Conservation (phyloP, 495 filamentous ascomycete genomes). For the Penicillium angulare region DNA sequence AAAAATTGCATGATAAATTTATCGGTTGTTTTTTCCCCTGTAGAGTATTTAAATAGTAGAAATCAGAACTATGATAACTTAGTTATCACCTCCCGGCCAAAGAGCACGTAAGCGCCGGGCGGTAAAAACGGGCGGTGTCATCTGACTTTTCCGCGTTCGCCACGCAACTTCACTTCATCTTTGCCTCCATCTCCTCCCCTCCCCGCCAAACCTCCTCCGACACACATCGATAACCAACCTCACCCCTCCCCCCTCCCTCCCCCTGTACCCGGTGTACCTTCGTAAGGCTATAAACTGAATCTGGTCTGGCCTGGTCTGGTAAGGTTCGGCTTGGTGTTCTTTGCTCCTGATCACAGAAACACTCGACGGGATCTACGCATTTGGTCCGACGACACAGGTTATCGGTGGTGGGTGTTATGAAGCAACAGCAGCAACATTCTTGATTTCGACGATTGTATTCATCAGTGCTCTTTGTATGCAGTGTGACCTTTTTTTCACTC, state of each 20-base stretch:
- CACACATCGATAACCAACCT: not conserved
- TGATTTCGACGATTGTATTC: constrained; percentile 28
- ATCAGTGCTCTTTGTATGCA: constrained; percentile 39
- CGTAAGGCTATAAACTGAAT: not conserved
- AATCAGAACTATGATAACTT: too few relatives aligned
- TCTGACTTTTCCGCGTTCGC: constrained; percentile 22
- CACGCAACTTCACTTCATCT: constrained; percentile 7
- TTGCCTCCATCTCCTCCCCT: not conserved
- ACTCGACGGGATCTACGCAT: not conserved
- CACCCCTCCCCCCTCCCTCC: not conserved
- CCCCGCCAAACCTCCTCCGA: not conserved
- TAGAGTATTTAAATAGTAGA: too few relatives aligned
- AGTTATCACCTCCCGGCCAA: too few relatives aligned
- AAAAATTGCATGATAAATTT: too few relatives aligned
- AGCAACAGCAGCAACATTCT: constrained; percentile 15
- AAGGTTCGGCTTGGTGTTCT: too few relatives aligned
- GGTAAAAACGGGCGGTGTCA: constrained; percentile 14
- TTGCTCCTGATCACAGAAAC: not conserved
- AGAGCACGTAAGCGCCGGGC: too few relatives aligned
- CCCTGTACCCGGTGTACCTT: not conserved
- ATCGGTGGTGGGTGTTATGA: constrained; percentile 19
- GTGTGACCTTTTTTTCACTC: constrained; percentile 29
- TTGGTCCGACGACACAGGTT: constrained; percentile 8
- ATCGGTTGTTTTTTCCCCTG: too few relatives aligned
- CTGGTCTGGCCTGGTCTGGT: not conserved